Base-by-base conservation (phyloP, 2,329 filamentous ascomycete species). In the Rutstroemia sp. region DNA sequence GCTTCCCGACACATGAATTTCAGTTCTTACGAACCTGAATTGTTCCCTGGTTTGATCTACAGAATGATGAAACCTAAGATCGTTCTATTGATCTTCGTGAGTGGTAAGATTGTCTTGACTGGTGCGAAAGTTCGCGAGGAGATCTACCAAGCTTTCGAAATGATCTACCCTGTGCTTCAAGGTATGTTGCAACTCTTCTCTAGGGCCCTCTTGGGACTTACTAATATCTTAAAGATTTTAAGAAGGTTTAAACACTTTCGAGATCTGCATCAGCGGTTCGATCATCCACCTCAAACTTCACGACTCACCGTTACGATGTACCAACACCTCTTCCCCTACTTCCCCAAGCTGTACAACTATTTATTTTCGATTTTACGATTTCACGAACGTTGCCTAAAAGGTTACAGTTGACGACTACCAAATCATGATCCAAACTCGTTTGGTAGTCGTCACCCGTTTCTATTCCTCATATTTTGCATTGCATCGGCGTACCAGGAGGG, bases 61-160 rank as follows among this genome's bases (percentile, higher is more conserved):
- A 91, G 94, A 73, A 99, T 99, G 94, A 96, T 97, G 80, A 97
- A 97, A 80, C 94, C 94, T 19, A 97, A 97, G 84, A 96, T 97
- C 65, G 92, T 97, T 54, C 84, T 97, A 25, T 78, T 97, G 70
- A 96, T 99, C 73, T 97, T 97, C 77, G 92, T 97, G 68, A 94
- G 88, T 69, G 94, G 92, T 70, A 97, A 97, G 82, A 97, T 97
- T 61, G 94, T 97, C 68, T 81, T 97, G 71, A 97, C 94, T 44
- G 94, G 94, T 69, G 94, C 94, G 64, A 97, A 99, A 73, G 92
- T 97, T 63, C 88, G 94, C 66, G 94, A 99, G 75, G 94, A 97
- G 77, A 97, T 99, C 65, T 95, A 96, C 70, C 89, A 94, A 73
- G 91, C 91, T 48, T 96, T 96, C 70, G 91, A 95, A 77, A 88